phyloP scores from a whole-genome alignment of 1,284 basidiomycete genomes.

The Microbotryomycetes sp. region DNA sequence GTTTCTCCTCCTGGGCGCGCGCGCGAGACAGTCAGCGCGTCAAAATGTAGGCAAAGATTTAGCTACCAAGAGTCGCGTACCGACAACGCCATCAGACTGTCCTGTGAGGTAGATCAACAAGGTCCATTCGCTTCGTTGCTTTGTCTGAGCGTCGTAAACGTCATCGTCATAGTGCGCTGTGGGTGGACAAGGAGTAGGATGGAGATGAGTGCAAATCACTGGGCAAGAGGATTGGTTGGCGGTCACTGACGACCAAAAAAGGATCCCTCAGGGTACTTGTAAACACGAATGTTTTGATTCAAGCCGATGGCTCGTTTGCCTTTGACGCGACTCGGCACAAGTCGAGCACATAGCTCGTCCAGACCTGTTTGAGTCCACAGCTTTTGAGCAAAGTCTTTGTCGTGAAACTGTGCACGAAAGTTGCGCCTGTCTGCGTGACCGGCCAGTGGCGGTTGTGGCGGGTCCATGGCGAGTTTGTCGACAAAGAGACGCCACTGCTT shows the following conservation, averaged over 20 bases:
- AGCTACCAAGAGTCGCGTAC: background rate
- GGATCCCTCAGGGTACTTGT: conserved; percentile 36
- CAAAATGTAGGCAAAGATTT: background rate
- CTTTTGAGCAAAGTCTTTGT: conserved; percentile 53
- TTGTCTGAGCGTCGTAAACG: conserved; percentile 45
- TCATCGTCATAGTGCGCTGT: conserved; percentile 69
- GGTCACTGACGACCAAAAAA: conserved; percentile 37
- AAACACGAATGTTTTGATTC: conserved; percentile 43
- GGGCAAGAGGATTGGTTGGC: conserved; percentile 20
- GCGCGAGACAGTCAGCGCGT: too few species aligned
- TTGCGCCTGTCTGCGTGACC: conserved; percentile 70
- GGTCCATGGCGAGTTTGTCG: background rate
- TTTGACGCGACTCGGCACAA: background rate
- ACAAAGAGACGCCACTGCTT: background rate
- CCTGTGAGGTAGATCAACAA: conserved; percentile 68
- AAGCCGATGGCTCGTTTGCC: conserved; percentile 30
- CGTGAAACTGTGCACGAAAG: conserved; percentile 58
- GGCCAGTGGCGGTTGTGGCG: conserved; percentile 57
- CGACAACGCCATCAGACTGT: conserved; percentile 56
- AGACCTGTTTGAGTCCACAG: conserved; percentile 42
- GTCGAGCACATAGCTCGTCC: background rate
- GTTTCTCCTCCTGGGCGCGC: conserved; percentile 61
- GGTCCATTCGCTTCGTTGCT: conserved; percentile 60
- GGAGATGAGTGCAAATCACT: conserved; percentile 39
- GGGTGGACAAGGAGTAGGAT: conserved; percentile 48